Evolutionary conservation across 192 early-diverging fungal genomes (phyloP), one percentile per base, ranked within the genome.

Genomic region (Linnemannia elongata): DNA sequence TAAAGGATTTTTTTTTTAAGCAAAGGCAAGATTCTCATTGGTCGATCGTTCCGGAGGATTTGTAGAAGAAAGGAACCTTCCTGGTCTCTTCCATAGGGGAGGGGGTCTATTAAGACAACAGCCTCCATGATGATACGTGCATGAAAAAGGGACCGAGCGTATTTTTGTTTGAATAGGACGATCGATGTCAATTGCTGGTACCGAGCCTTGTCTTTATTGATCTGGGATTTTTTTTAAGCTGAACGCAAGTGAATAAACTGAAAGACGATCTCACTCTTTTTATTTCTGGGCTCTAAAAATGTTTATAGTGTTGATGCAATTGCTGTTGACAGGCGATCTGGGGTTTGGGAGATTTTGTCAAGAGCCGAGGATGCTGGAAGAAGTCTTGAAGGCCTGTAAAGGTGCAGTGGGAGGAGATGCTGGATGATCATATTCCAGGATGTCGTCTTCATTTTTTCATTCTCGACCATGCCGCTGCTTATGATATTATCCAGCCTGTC

Each of bases 21-120:
- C n/a, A 60, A 60, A 60, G 57, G 57, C 24, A 60, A 60, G 57
- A 60, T 60, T 60, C n/a, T 60, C 57, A 60, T n/a, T 60, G 57
- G 57, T 60, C 57, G n/a, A 60, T 27, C n/a, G n/a, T 60, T 30
- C 57, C 57, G 57, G n/a, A 55, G n/a, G 57, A 60, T 60, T 60
- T 60, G 5, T 9, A n/a, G n/a, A 22, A 55, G 41, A 27, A 60
- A 60, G 18, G n/a, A 60, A 60, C 57, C n/a, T 57, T 57, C 18
- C 24, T 57, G 54, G 24, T 57, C 54, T 57, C 54, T 57, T 57
- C 54, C n/a, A 52, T n/a, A n/a, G n/a, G n/a, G n/a, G n/a, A n/a
- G n/a, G 12, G 49, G 47, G 52, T 55, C 17, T 4, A 7, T 55
- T 24, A 1, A 55, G 52, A 18, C 4, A 15, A 13, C 0, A 13